A percentile compares a stretch with the other conserved stretches of the same genome.
Conservation (phyloP, 441 rosid genomes). For the Populus hybrid region DNA sequence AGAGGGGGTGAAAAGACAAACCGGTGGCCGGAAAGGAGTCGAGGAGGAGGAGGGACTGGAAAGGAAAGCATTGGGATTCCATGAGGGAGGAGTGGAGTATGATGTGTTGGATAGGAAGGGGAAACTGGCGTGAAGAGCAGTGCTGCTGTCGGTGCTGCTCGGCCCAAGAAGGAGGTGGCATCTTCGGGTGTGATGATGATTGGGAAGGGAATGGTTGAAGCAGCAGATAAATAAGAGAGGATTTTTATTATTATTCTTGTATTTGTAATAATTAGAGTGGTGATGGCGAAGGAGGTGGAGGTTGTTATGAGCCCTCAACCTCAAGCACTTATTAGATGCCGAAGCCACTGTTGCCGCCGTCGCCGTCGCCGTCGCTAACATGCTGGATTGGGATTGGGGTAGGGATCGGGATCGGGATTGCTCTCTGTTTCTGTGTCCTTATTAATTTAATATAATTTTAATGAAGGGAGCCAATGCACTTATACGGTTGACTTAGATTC, state of each 20-base stretch:
- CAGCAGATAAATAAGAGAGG: background rate
- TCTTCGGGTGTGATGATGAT: conserved; percentile 5
- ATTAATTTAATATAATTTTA: too few species aligned
- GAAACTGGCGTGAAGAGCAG: background rate
- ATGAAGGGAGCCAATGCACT: background rate
- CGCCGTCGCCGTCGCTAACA: background rate
- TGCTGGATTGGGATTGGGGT: background rate
- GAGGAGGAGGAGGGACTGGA: conserved; percentile 16
- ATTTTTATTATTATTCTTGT: too few species aligned
- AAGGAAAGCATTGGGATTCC: conserved; percentile 34
- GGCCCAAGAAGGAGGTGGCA: background rate
- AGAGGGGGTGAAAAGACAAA: conserved; percentile 6
- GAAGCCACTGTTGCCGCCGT: background rate
- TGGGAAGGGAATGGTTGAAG: background rate
- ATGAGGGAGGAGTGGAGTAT: conserved; percentile 14
- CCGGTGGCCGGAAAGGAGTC: conserved; percentile 18
- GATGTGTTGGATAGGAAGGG: background rate
- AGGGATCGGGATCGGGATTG: background rate
- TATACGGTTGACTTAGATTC: background rate
- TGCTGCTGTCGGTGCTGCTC: background rate
- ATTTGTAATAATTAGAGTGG: background rate
- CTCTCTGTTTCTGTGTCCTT: background rate
- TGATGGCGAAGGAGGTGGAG: background rate
- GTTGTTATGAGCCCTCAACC: too few species aligned
- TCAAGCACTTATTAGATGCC: too few species aligned